phyloP scores from a whole-genome alignment of 2,329 filamentous ascomycete species.

The Alternaria solani region DNA sequence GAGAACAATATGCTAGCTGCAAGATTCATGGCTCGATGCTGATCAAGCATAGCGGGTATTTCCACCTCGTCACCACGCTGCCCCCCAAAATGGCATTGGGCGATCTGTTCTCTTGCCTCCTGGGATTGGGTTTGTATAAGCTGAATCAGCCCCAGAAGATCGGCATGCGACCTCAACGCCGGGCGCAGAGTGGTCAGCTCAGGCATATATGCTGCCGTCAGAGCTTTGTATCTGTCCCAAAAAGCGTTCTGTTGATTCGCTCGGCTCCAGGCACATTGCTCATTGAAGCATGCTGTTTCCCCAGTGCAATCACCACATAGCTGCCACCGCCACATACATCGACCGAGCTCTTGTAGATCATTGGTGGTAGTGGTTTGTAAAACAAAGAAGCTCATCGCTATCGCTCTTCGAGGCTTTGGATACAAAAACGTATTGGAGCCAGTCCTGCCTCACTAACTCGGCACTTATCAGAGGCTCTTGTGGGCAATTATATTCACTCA shows the following conservation, averaged over 20 bases:
- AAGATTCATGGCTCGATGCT: constrained; percentile 10
- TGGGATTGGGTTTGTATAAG: not conserved
- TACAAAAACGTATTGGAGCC: not conserved
- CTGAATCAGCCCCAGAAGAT: constrained; percentile 10
- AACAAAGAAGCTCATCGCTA: not conserved
- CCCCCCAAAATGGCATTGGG: not conserved
- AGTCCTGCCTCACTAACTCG: not conserved
- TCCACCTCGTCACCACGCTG: not conserved
- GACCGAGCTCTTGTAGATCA: not conserved
- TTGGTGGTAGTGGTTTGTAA: not conserved
- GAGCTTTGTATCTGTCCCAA: constrained; percentile 10
- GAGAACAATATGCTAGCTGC: constrained; percentile 13
- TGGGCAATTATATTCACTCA: not conserved
- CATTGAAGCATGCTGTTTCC: not conserved
- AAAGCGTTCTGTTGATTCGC: constrained; percentile 7
- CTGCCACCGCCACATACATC: not conserved
- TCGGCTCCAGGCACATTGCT: constrained; percentile 8
- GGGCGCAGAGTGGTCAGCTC: not conserved
- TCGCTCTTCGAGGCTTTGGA: not conserved
- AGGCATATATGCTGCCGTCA: constrained; percentile 10
- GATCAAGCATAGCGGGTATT: not conserved
- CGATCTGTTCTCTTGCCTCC: not conserved
- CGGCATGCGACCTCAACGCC: constrained; percentile 7
- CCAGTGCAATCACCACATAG: not conserved
- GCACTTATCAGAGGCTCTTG: not conserved